Base-by-base conservation (phyloP, 768 basidiomycete species). In the Fomitopsis pulvina region DNA sequence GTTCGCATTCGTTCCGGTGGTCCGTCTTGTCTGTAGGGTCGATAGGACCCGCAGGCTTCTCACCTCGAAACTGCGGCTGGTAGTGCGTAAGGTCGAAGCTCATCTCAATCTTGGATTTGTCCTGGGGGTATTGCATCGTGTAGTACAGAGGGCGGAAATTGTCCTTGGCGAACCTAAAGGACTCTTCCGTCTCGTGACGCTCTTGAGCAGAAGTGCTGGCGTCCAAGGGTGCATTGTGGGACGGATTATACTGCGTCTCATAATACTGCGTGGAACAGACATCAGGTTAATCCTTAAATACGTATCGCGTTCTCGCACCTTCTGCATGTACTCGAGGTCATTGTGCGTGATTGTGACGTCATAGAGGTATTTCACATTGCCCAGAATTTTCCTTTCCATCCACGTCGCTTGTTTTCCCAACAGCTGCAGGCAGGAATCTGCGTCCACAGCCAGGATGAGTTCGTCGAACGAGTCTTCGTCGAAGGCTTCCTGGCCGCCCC, bases 271-370 rank as follows among this genome's bases (percentile, higher is more conserved):
- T 22, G n/a, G 3, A 10, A 25, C 18, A 12, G 18, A 26, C 20
- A 22, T 22, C 11, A 16, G 29, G 18, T 18, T 12, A 14, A 45
- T 24, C n/a, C 10, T 20, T 30, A 16, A 12, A 7, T 4, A 46
- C n/a, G n/a, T n/a, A n/a, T n/a, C n/a, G n/a, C n/a, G n/a, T n/a
- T n/a, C n/a, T n/a, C 57, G n/a, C 41, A 71, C 73, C 67, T 73
- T 70, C 53, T 70, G 61, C 73, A 77, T 75, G 52, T 76, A 75
- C 0, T 64, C 62, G 1, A 69, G 51, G 46, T 78, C 75, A 32
- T 63, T 68, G 54, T 80, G 79, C 2, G 77, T 79, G 27, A 78
- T 74, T 0, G 73, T 75, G n/a, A 74, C 61, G 45, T 77, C 71
- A 62, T 69, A 68, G 10, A 72, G 63, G 48, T 74, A 73, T 63